phyloP scores from a whole-genome alignment of 1,284 basidiomycete species.

The Fomitiporia mediterranea region DNA sequence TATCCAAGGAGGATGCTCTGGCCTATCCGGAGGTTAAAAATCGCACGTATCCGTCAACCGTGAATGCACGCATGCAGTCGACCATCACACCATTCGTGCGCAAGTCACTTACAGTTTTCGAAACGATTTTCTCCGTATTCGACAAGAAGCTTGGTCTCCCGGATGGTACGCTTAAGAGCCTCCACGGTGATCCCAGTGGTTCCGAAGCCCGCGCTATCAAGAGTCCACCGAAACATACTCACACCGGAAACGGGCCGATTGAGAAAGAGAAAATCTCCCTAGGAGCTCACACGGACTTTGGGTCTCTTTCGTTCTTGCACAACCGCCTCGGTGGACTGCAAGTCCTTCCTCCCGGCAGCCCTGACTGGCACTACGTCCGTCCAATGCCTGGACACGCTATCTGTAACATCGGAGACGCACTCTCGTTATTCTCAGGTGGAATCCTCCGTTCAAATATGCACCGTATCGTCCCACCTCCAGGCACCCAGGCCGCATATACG shows the following conservation, averaged over 20 bases:
- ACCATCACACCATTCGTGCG: slow-evolving; percentile 51
- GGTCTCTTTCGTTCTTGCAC: slow-evolving; percentile 58
- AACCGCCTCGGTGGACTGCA: slow-evolving; percentile 71
- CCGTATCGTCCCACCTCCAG: slow-evolving; percentile 44
- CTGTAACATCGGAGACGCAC: slow-evolving; percentile 58
- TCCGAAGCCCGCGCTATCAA: slow-evolving; percentile 58
- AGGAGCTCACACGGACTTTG: slow-evolving; percentile 50
- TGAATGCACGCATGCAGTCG: slow-evolving; percentile 45
- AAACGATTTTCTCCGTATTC: slow-evolving; percentile 50
- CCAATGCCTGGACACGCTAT: slow-evolving; percentile 56
- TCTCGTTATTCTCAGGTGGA: slow-evolving; percentile 54
- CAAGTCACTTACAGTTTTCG: slow-evolving; percentile 53
- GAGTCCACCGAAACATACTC: slow-evolving; percentile 36
- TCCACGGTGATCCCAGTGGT: slow-evolving; percentile 52
- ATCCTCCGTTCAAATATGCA: slow-evolving; percentile 55
- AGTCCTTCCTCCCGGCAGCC: slow-evolving; percentile 56
- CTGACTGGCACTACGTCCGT: slow-evolving; percentile 67
- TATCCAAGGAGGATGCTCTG: slow-evolving; percentile 61
- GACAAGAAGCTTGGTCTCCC: slow-evolving; percentile 54
- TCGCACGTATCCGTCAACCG: slow-evolving; percentile 51
- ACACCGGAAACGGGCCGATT: slow-evolving; percentile 2
- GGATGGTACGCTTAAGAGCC: slow-evolving; percentile 39
- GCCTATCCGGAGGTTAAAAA: slow-evolving; percentile 48
- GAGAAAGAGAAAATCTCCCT: slow-evolving; percentile 35
- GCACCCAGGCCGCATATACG: slow-evolving; percentile 39